Conservation (phyloP, 1,139 yeast species). For the Yamadazyma buinensis region DNA sequence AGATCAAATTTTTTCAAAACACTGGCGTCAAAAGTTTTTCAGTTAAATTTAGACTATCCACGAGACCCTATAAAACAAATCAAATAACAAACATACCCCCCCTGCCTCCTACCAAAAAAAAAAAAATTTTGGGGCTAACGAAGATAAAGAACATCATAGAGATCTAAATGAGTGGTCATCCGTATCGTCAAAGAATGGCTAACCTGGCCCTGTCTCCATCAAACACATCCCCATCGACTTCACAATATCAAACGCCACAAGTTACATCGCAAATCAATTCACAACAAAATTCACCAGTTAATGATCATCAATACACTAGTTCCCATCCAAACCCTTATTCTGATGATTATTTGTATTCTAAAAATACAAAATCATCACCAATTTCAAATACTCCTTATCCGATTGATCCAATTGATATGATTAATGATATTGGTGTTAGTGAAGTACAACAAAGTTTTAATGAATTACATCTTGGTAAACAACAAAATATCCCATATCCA, state of each 20-base stretch:
- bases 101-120: no score
- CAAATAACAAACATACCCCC: no score
- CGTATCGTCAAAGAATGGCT: slow-evolving; percentile 31
- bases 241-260: slow-evolving; percentile 11
- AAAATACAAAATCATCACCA: background rate
- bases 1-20: no score
- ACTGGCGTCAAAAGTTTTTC: no score
- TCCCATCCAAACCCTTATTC: slow-evolving; percentile 1
- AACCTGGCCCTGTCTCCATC: slow-evolving; percentile 2
- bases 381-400: slow-evolving; percentile 23
- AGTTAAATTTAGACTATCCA: no score
- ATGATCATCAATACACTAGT: background rate
- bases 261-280: slow-evolving; percentile 1
- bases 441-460: no score
- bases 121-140: no score
- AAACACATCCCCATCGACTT: slow-evolving; percentile 6
- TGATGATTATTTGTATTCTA: slow-evolving; percentile 7
- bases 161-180: slow-evolving; percentile 22
- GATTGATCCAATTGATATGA: slow-evolving; percentile 10
- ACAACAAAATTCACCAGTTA: background rate
- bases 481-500: no score
- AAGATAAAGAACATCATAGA: no score
- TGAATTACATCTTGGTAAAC: no score
- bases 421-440: background rate
- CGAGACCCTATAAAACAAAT: no score